Evolutionary conservation across 139 green algal species (phyloP), one percentile per base, ranked within the genome.

Genomic region (Monoraphidium neglectum): DNA sequence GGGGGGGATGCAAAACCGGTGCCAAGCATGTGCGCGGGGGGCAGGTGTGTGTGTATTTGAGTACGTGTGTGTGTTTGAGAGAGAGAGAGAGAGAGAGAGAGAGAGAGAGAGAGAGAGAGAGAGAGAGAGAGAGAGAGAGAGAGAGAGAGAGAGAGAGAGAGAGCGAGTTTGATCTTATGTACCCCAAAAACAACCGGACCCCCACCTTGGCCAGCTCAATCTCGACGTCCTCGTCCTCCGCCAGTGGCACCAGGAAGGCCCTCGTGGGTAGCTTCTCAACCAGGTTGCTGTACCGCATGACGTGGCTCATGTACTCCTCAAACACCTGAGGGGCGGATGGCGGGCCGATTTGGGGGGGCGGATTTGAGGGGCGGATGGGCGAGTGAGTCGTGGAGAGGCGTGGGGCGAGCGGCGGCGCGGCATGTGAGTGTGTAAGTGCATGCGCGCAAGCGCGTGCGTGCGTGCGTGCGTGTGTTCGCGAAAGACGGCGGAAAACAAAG

Each of bases 161-260:
- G 12, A 51, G 43, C 43, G 43, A 8, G 43, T 21, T 12, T 21
- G 43, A 12, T 12, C 8, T 8, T 51, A 51, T 30, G 5, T 32
- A 51, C 43, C 43, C 32, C 6, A 70, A 46, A 70, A 26, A 35
- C 26, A 23, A 54, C 21, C 63, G 1, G 0, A 10, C 12, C 10
- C 49, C 24, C 63, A 76, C 81, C 79, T 84, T 84, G n/a, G 76
- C 68, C 69, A 94, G 75, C 74, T 88, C 83, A 47, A 95, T 82
- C 67, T 93, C 86, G 28, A 97, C 84, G 80, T 97, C 93, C 79
- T 98, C 92, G 73, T 97, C 93, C 70, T 95, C 90, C 35, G 96
- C 87, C 54, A 98, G 77, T 2, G 94, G 90, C 28, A 78, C 82
- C 67, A 97, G 77, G 85, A 98, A 98, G 8, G 92, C 91, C 28